Conservation (phyloP, 345 rosid species). For the Excoecaria agallocha region DNA sequence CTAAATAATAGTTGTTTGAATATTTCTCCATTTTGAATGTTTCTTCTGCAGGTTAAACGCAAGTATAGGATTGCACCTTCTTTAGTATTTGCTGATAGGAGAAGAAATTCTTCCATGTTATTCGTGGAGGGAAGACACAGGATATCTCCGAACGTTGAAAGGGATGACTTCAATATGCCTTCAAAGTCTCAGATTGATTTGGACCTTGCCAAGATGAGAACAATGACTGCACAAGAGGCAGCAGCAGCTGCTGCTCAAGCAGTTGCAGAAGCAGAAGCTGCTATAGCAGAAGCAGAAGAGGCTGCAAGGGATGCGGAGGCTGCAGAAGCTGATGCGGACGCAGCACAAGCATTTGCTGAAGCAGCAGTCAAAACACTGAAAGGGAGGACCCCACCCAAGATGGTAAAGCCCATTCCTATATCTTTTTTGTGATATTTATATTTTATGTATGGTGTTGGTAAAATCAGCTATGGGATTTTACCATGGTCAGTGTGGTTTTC, state of each 20-base stretch:
- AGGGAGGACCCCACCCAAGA: constrained; percentile 46
- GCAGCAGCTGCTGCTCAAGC: constrained; percentile 83
- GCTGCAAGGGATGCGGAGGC: constrained; percentile 94
- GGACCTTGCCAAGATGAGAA: constrained; percentile 81
- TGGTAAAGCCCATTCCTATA: constrained; percentile 13
- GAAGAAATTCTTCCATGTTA: constrained; percentile 38
- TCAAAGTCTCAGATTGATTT: constrained; percentile 71
- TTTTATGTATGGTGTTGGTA: background rate
- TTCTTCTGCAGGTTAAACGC: constrained; percentile 69
- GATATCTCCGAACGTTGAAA: constrained; percentile 48
- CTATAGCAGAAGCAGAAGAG: constrained; percentile 87
- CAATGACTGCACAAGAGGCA: constrained; percentile 80
- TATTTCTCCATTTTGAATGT: background rate
- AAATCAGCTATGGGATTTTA: background rate
- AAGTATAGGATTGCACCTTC: constrained; percentile 75
- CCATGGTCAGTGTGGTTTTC: background rate
- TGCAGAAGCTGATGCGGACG: constrained; percentile 95
- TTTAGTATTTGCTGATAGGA: constrained; percentile 49
- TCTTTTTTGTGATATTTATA: background rate
- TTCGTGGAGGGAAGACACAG: constrained; percentile 45
- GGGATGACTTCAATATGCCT: constrained; percentile 47
- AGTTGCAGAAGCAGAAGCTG: constrained; percentile 92
- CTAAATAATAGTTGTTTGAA: background rate
- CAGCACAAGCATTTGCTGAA: constrained; percentile 85
- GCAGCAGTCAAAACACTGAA: constrained; percentile 73